Evolutionary conservation across 2,329 filamentous ascomycete genomes (phyloP).

Genomic region (Clarireedia homoeocarpa): DNA sequence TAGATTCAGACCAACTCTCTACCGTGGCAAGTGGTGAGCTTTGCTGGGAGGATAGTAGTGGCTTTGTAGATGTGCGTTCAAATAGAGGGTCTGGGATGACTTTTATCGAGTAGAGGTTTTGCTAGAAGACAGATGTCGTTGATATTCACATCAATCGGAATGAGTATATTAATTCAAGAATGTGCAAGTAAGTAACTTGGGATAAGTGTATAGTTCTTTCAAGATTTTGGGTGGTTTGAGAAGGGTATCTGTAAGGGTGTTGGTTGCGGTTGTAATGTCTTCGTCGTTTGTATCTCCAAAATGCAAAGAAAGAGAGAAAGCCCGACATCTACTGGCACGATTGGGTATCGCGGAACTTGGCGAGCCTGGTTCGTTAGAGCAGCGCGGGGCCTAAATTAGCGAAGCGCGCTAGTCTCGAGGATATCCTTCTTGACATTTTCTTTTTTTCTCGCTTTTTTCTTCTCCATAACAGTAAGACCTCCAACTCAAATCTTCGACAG

Average conservation of each 20-base stretch:
- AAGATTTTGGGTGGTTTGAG: no score
- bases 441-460: constrained; percentile 19
- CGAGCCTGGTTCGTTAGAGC: constrained; percentile 5
- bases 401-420: constrained; percentile 5
- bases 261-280: no score
- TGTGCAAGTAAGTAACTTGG: no score
- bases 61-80: constrained; percentile 7
- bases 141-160: no score
- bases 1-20: constrained; percentile 12
- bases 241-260: no score
- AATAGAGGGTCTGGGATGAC: not conserved
- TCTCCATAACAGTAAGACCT: constrained; percentile 50
- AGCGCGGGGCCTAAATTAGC: constrained; percentile 10
- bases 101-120: not conserved
- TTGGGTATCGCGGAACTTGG: not conserved
- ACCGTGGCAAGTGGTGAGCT: constrained; percentile 10
- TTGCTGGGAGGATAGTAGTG: constrained; percentile 9
- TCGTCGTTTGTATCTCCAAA: no score
- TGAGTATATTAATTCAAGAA: no score
- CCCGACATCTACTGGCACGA: no score
- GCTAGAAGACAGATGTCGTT: no score
- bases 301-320: no score
- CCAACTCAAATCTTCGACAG: constrained; percentile 69
- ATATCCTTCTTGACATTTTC: constrained; percentile 11
- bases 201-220: no score